phyloP scores from a whole-genome alignment of 768 basidiomycete species.

The Tricholoma hemisulphureum region DNA sequence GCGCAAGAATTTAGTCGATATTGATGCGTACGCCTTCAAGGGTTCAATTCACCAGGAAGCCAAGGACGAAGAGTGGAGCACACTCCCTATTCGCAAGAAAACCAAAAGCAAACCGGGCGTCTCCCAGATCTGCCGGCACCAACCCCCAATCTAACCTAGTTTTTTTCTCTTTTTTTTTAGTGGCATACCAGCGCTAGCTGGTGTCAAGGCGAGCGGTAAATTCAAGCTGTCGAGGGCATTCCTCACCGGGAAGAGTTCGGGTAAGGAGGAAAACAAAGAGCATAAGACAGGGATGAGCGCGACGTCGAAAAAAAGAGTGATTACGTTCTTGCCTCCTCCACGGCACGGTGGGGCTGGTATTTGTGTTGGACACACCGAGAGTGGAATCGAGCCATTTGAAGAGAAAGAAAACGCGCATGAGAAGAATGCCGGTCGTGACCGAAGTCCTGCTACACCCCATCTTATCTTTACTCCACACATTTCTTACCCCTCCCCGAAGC shows the following conservation, averaged over 20 bases:
- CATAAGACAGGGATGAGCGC: conserved; percentile 21
- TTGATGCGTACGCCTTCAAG: conserved; percentile 29
- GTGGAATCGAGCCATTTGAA: not conserved
- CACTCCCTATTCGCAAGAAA: conserved; percentile 34
- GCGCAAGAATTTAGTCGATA: conserved; percentile 1
- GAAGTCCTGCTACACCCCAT: not conserved
- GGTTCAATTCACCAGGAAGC: conserved; percentile 31
- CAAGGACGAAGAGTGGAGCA: conserved; percentile 38
- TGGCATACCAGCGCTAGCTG: not conserved
- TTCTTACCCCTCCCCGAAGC: conserved; percentile 18
- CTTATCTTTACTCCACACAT: not conserved
- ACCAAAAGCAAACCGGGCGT: conserved; percentile 20
- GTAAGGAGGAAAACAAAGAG: not conserved
- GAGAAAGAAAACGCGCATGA: not conserved
- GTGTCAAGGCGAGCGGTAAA: conserved; percentile 8
- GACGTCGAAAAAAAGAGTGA: conserved; percentile 22
- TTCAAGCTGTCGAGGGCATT: conserved; percentile 11
- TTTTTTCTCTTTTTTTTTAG: not conserved
- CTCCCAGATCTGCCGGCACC: not conserved
- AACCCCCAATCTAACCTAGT: not conserved
- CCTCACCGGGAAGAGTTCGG: not conserved
- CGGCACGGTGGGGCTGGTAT: not conserved
- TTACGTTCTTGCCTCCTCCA: conserved; percentile 27
- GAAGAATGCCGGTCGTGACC: not conserved
- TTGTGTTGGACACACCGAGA: not conserved